Evolutionary conservation across 257 asterid species (phyloP).

Genomic region (Scutellaria barbata): DNA sequence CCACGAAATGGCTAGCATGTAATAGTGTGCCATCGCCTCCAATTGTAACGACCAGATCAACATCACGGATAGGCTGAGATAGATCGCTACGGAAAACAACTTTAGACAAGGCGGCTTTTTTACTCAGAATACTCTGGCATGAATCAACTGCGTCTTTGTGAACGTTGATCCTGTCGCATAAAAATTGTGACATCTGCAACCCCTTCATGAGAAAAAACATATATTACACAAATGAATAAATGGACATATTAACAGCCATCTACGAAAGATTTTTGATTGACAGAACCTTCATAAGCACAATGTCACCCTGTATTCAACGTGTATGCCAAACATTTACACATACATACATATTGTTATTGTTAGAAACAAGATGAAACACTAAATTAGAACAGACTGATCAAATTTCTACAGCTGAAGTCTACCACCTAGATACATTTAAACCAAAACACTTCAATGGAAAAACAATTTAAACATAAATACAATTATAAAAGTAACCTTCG

Average conservation of each 20-base stretch:
- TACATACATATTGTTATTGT: too few relatives aligned
- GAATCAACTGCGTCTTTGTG: constrained; percentile 58
- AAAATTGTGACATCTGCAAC: constrained; percentile 57
- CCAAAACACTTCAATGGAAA: too few relatives aligned
- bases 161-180: constrained; percentile 56
- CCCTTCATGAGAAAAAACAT: constrained; percentile 33
- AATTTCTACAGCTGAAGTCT: too few relatives aligned
- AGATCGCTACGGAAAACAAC: constrained; percentile 53
- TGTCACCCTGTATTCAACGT: neutral
- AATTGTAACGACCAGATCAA: constrained; percentile 65
- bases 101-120: constrained; percentile 50
- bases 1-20: constrained; percentile 73
- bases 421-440: too few relatives aligned
- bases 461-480: too few relatives aligned
- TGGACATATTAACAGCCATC: constrained; percentile 1
- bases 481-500: too few relatives aligned
- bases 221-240: neutral
- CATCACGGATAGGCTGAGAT: constrained; percentile 56
- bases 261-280: neutral
- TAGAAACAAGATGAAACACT: too few relatives aligned
- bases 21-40: constrained; percentile 87
- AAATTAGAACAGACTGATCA: too few relatives aligned
- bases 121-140: constrained; percentile 61
- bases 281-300: neutral
- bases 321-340: neutral